Evolutionary conservation across 2,329 filamentous ascomycete genomes (phyloP).

Genomic region (Albifimbria verrucaria): DNA sequence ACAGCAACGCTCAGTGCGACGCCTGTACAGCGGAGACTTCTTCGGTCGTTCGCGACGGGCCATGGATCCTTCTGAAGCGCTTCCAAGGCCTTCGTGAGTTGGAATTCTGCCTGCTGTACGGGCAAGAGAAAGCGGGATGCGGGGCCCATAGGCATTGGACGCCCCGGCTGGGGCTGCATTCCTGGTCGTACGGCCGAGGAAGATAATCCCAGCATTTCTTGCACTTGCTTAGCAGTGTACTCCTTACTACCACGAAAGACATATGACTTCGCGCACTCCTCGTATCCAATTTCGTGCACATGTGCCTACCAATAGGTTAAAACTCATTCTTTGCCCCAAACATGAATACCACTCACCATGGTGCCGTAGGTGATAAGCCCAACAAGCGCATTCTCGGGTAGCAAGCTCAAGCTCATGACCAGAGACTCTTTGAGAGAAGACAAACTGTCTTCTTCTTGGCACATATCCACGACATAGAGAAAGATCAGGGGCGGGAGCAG

Average conservation of each 20-base stretch:
- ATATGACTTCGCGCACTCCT: constrained; percentile 96
- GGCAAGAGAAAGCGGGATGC: constrained; percentile 89
- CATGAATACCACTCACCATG: constrained; percentile 59
- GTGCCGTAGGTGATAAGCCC: constrained; percentile 87
- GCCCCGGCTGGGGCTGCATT: constrained; percentile 70
- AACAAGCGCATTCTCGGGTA: constrained; percentile 78
- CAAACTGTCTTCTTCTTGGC: constrained; percentile 83
- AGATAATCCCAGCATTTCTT: constrained; percentile 92
- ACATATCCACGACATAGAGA: constrained; percentile 82
- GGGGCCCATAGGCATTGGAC: constrained; percentile 72
- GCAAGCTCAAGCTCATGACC: constrained; percentile 78
- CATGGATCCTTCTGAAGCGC: constrained; percentile 95
- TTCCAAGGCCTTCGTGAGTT: constrained; percentile 93
- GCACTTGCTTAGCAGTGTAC: constrained; percentile 97
- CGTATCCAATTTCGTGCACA: constrained; percentile 97
- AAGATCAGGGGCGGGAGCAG: constrained; percentile 87
- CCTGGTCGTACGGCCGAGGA: constrained; percentile 71
- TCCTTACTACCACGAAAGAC: constrained; percentile 98
- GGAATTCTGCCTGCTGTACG: constrained; percentile 93
- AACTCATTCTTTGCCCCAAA: too few relatives aligned
- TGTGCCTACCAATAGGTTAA: constrained; percentile 59
- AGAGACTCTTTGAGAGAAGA: constrained; percentile 81
- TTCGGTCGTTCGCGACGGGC: constrained; percentile 92
- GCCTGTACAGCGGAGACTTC: constrained; percentile 86
- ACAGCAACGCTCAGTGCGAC: constrained; percentile 95